Evolutionary conservation across 257 asterid species (phyloP), one percentile per base, ranked within the genome.

Genomic region (Anisodus acutangulus): DNA sequence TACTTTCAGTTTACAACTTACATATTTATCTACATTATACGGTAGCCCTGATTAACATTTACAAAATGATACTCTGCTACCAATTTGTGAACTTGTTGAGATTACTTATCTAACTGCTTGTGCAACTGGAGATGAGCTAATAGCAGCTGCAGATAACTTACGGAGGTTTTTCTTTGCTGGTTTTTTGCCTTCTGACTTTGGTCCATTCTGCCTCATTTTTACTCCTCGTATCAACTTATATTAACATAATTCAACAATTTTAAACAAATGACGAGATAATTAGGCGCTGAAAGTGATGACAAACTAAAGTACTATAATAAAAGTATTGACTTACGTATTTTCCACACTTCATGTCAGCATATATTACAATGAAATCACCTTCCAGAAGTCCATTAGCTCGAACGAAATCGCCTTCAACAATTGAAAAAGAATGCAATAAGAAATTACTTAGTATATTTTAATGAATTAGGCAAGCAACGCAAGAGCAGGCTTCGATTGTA

Each of bases 311-410:
- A n/a, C 5, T 45, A 45, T 3, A 49, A 43, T 41, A 39, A 16
- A 47, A 8, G 9, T 15, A 10, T 8, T 15, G 6, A 54, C 95
- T 89, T 90, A 97, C 99, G 85, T 93, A 93, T 97, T 97, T 74
- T n/a, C 80, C 60, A 79, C 26, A 22, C 26, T 22, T 22, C 26
- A 22, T 22, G 26, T 22, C 26, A 22, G 26, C 26, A 22, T 22
- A 22, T 22, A 22, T 22, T 22, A 22, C 26, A 22, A 22, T 22
- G 26, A 22, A 22, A 22, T 22, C 26, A 2, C 90, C 92, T 68
- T 88, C 92, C 60, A 85, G 91, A 82, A 90, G 92, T 12, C 87
- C 91, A 88, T 90, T 90, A 55, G 82, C 84, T 16, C 83, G 79
- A 6, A 88, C 92, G 64, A 90, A 90, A 35, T 90, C 91, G 66